Base-by-base conservation (phyloP, 148 eudicot genomes). In the Diospyros lotus region DNA sequence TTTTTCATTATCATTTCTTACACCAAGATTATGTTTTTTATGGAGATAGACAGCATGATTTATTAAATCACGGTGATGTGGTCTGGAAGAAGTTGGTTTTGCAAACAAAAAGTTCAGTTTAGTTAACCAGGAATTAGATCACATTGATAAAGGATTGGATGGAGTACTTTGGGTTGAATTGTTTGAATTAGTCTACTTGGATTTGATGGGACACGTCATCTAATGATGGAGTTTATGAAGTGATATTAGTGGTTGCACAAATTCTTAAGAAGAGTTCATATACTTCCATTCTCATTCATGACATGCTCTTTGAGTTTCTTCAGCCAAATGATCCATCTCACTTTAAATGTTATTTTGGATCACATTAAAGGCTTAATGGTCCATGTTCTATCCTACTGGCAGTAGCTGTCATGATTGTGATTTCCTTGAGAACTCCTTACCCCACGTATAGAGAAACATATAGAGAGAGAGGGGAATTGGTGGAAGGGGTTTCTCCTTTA, bases 391-490 rank as follows among this genome's bases (percentile, higher is more conserved):
- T 28, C 0, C 28, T 62, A 38, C 66, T 39, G 44, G 42, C 6
- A 9, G 66, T 62, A 9, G 5, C 13, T 62, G 66, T 62, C 2
- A 38, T 64, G 66, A n/a, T 64, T 41, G 12, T n/a, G 10, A 4
- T 64, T 41, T 39, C 45, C 66, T 64, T 17, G 41, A 64, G 44
- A 11, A 5, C 66, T 65, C 68, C 51, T 68, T 68, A 68, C n/a
- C 72, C 54, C 40, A 17, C 43, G 3, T 39, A 8, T 4, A 40
- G 11, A 15, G 10, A 50, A 28, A 28, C 28, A 28, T 28, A 28
- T 28, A 65, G 50, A 3, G 12, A 5, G 6, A 15, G 54, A 67
- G 28, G 13, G 41, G 15, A 8, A 43, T 4, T 8, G 69, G 54
- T 1, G 12, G 51, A 18, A 43, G 39, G 12, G 54, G 2, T 15